phyloP scores from a whole-genome alignment of 148 eudicot genomes.

The Nepenthes mirabilis region DNA sequence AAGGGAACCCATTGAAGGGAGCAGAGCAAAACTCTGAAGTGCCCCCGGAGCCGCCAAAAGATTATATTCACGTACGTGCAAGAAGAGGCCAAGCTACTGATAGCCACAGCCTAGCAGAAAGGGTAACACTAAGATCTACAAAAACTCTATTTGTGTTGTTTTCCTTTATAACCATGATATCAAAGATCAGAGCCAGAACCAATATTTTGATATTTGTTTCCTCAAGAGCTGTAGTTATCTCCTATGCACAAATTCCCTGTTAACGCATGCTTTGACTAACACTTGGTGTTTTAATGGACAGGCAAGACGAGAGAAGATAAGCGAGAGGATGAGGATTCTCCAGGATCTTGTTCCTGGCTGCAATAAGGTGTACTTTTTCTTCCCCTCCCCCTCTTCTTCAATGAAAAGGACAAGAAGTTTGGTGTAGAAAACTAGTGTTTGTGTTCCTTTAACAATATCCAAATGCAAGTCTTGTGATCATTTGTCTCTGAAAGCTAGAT shows the following conservation, averaged over 20 bases:
- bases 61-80: constrained; percentile 97
- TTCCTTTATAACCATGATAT: background rate
- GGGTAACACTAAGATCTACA: constrained; percentile 34
- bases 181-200: background rate
- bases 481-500: no score
- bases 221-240: background rate
- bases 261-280: background rate
- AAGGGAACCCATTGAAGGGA: constrained; percentile 38
- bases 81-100: constrained; percentile 98
- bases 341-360: constrained; percentile 92
- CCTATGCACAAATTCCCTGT: background rate
- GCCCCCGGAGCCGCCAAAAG: constrained; percentile 50
- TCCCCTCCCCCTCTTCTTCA: background rate
- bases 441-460: no score
- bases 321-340: constrained; percentile 82
- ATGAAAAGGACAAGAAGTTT: no score
- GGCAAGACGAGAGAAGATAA: constrained; percentile 94
- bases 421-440: no score
- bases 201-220: background rate
- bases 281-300: constrained; percentile 16
- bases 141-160: background rate
- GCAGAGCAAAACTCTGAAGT: constrained; percentile 31
- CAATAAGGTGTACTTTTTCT: constrained; percentile 39
- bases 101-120: constrained; percentile 92
- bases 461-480: no score